These are phyloP conservation scores for Gaeumannomyces sp. DNA, from an alignment of 2,329 filamentous ascomycete genomes.

Conservation along the genomic window DNA sequence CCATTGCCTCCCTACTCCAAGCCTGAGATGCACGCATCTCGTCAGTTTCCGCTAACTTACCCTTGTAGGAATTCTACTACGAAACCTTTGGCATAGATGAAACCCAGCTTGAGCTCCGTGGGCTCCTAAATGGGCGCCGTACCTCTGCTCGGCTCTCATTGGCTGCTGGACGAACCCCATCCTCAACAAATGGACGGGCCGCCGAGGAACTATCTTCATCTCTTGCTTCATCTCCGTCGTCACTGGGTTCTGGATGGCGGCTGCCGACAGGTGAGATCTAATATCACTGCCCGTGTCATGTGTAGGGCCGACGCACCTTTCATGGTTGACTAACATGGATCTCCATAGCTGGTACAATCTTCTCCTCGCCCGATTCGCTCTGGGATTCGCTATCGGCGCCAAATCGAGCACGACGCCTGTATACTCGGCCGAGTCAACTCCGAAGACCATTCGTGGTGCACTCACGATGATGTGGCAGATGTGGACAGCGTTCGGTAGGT, in stretches of 20 bases:
- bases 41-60: neutral
- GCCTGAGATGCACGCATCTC: neutral
- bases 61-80: conserved; percentile 1
- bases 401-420: conserved; percentile 44
- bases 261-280: conserved; percentile 41
- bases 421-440: conserved; percentile 6
- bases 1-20: neutral
- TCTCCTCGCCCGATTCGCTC: conserved; percentile 58
- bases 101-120: neutral
- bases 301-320: neutral
- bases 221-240: conserved; percentile 45
- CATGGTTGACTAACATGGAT: neutral
- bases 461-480: conserved; percentile 17
- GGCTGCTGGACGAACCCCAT: conserved; percentile 42
- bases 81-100: neutral
- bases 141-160: conserved; percentile 32
- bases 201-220: conserved; percentile 30
- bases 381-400: conserved; percentile 61
- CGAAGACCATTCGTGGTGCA: conserved; percentile 5
- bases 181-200: conserved; percentile 35
- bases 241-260: conserved; percentile 56
- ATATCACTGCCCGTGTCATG: neutral
- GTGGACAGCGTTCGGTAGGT: conserved; percentile 34
- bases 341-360: conserved; percentile 52
- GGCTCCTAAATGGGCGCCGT: conserved; percentile 7